These are phyloP conservation scores for Globisporangium cylindrosporum DNA, from an alignment of 352 stramenopile genomes.

Conservation along the genomic window DNA sequence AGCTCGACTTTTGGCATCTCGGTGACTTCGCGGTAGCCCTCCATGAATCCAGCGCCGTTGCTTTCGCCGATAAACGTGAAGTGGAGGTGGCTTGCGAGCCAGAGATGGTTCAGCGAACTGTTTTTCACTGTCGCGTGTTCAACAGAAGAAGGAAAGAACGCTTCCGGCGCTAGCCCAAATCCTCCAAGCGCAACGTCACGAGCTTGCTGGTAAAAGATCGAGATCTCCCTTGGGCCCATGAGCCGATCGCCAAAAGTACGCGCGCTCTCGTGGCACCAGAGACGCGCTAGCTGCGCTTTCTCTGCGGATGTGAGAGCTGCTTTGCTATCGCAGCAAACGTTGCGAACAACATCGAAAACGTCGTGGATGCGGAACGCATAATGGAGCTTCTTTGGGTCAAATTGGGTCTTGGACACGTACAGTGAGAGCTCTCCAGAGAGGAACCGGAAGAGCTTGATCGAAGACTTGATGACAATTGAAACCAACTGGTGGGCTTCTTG, in stretches of 20 bases:
- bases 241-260: conserved; percentile 56
- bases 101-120: conserved; percentile 23
- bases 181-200: conserved; percentile 39
- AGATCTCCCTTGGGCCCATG: conserved; percentile 28
- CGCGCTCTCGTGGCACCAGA: conserved; percentile 73
- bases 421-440: conserved; percentile 22
- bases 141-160: conserved; percentile 27
- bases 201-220: conserved; percentile 40
- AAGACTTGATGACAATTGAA: conserved; percentile 48
- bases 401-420: conserved; percentile 16
- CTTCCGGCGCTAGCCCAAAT: conserved; percentile 45
- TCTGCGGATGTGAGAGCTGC: conserved; percentile 34
- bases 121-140: conserved; percentile 20
- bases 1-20: conserved; percentile 52
- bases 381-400: conserved; percentile 43
- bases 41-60: conserved; percentile 29
- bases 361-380: conserved; percentile 45
- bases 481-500: conserved; percentile 41
- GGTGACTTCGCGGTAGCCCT: conserved; percentile 57
- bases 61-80: conserved; percentile 61
- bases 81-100: conserved; percentile 45
- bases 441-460: conserved; percentile 47
- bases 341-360: conserved; percentile 43
- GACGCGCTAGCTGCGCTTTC: conserved; percentile 46
- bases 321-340: conserved; percentile 38